phyloP scores from a whole-genome alignment of 345 rosid species.

The Corymbia maculata region DNA sequence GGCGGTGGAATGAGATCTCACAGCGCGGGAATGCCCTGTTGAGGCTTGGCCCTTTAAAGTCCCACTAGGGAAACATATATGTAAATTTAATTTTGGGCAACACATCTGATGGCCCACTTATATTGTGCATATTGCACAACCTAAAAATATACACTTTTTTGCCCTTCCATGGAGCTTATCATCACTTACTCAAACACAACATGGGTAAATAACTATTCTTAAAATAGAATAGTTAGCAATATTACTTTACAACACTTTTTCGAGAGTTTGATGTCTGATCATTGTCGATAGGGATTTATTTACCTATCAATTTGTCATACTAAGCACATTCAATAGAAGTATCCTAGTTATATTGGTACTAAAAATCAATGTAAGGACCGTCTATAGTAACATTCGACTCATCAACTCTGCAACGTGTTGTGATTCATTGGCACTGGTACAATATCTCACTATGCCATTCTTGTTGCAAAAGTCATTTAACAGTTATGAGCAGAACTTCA shows the following conservation, averaged over 20 bases:
- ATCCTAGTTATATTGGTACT: background rate
- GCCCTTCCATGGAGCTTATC: background rate
- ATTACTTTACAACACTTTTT: background rate
- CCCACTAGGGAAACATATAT: background rate
- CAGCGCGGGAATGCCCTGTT: background rate
- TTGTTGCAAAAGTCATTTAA: background rate
- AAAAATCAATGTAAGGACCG: background rate
- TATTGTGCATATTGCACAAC: background rate
- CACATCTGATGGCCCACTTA: background rate
- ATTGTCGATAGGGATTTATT: background rate
- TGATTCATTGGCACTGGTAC: background rate
- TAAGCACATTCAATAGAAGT: background rate
- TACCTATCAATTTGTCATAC: background rate
- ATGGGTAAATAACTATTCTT: background rate
- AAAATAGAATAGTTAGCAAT: background rate
- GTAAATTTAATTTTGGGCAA: background rate
- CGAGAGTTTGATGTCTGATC: background rate
- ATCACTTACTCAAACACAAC: background rate
- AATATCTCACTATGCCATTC: background rate
- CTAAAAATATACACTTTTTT: background rate
- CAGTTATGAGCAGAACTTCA: accelerated
- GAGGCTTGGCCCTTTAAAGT: background rate
- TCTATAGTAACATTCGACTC: background rate
- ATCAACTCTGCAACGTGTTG: background rate
- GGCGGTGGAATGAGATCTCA: background rate